Evolutionary conservation across 805 yeast species (phyloP), one percentile per base, ranked within the genome.

Genomic region (Myxozyma neotropica): DNA sequence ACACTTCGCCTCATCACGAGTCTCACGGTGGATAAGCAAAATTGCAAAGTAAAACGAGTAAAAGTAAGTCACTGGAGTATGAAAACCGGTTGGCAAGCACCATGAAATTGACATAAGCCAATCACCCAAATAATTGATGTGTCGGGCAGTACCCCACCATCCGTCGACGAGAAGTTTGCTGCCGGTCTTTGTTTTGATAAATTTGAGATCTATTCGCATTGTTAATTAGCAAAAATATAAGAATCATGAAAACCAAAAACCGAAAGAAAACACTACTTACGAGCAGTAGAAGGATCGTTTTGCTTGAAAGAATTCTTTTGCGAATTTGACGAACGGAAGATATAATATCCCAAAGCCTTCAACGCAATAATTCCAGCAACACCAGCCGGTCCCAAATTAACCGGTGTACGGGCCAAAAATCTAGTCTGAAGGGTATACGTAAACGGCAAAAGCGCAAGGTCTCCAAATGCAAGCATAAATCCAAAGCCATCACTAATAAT

Each of bases 401-500:
- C 74, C 24, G 85, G 84, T 61, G 84, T 82, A 45, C 85, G 79
- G 4, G 91, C 82, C 64, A 93, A 76, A 71, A 85, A 94, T 62
- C 98, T 81, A 1, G 96, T 80, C 72, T 94, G 99, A 59, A 94
- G 72, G 8, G 91, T 81, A 73, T 94, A 94, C 1, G 96, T 81
- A 78, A 93, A 93, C 33, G 99, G 99, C 23, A 94, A 90, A 78
- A 94, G 81, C 1, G 94, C 85, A 68, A 94, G 79, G 72, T 94
- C 99, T 29, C 99, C 99, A 76, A 93, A 92, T 2, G 91, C 84
- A 54, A 94, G 78, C 99, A 94, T 94, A 75, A 86, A 92, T 0
- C 99, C 99, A 72, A 94, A 90, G 0, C 99, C 99, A 75, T 94
- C 99, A 10, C 96, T 89, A 5, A 95, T 88, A 51, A 92, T 84